Evolutionary conservation across 495 filamentous ascomycete genomes (phyloP).

Genomic region (Aspergillus bertholletiae): DNA sequence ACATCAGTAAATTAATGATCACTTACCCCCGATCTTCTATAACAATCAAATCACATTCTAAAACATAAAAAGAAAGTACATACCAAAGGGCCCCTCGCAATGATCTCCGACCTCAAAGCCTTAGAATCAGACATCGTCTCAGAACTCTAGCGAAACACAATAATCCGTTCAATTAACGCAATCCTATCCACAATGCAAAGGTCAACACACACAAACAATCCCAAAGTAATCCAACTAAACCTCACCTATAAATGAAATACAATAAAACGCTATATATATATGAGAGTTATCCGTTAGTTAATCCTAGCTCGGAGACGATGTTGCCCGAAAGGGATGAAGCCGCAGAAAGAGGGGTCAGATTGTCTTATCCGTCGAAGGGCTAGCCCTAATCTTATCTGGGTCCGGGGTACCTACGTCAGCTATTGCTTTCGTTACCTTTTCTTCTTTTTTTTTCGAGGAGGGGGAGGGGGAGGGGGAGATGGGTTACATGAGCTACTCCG

Average conservation of each 20-base stretch:
- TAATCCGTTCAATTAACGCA: not conserved
- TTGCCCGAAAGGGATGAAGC: not conserved
- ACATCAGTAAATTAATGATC: too few species aligned
- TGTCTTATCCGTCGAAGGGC: not conserved
- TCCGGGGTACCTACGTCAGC: too few species aligned
- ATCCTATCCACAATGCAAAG: too few species aligned
- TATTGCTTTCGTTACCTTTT: too few species aligned
- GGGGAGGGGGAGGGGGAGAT: too few species aligned
- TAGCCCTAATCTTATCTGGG: conserved; percentile 7
- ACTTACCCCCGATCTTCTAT: too few species aligned
- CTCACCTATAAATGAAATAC: not conserved
- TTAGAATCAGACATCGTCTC: conserved; percentile 9
- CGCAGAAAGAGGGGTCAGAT: not conserved
- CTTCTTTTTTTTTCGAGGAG: too few species aligned
- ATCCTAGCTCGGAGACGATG: not conserved
- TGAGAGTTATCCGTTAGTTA: not conserved
- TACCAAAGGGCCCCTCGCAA: conserved; percentile 21
- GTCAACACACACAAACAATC: too few species aligned
- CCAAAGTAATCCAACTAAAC: too few species aligned
- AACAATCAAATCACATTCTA: too few species aligned
- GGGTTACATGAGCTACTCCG: too few species aligned
- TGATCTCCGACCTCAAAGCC: conserved; percentile 11
- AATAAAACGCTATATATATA: too few species aligned
- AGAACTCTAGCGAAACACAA: not conserved
- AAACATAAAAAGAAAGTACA: not conserved